phyloP scores from a whole-genome alignment of 2,329 filamentous ascomycete species.

The Aspergillus viridinutans region DNA sequence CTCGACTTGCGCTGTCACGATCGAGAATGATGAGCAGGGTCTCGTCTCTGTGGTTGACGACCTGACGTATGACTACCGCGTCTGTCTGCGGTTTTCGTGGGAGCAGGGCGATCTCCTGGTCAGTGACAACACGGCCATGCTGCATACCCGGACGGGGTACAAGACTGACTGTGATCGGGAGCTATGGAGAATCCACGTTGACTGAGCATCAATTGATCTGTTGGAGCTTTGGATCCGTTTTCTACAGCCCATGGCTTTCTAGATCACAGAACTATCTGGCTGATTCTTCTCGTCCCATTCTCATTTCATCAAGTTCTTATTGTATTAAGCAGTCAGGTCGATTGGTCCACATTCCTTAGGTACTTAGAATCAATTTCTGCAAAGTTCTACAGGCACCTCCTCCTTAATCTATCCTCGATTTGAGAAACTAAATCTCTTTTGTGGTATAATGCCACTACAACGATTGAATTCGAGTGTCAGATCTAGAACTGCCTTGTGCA shows the following conservation, averaged over 20 bases:
- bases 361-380: too few species aligned
- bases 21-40: background rate
- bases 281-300: too few species aligned
- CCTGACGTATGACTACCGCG: constrained; percentile 1
- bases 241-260: too few species aligned
- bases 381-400: too few species aligned
- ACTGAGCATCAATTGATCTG: constrained; percentile 5
- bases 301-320: background rate
- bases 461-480: background rate
- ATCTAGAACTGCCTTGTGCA: background rate
- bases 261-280: too few species aligned
- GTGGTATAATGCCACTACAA: background rate
- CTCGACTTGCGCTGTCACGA: background rate
- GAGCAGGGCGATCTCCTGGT: constrained; percentile 30
- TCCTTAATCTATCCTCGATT: too few species aligned
- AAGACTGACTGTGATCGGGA: constrained; percentile 21
- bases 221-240: too few species aligned
- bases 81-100: constrained; percentile 2
- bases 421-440: too few species aligned
- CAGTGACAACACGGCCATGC: constrained; percentile 45
- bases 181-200: constrained; percentile 25
- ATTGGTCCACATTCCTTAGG: background rate
- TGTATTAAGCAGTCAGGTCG: background rate
- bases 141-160: constrained; percentile 22
- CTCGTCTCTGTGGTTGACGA: background rate